phyloP scores from a whole-genome alignment of 2,329 filamentous ascomycete species.

The Nigrograna mackinnonii region DNA sequence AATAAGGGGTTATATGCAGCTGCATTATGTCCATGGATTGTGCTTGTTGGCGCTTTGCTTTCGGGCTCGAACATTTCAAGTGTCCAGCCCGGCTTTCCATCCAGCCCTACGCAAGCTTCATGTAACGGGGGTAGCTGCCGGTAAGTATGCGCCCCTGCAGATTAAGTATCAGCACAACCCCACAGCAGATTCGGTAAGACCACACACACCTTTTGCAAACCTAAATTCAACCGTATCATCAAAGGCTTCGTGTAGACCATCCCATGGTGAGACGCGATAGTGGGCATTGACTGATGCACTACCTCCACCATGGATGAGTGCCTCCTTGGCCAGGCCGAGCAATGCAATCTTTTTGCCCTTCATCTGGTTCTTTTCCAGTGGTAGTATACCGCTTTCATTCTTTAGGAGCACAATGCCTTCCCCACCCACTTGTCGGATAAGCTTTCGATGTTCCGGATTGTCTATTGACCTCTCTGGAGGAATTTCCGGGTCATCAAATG shows the following conservation, averaged over 20 bases:
- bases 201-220: constrained; percentile 26
- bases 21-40: constrained; percentile 23
- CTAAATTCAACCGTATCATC: constrained; percentile 33
- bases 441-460: constrained; percentile 60
- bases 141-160: constrained; percentile 34
- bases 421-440: constrained; percentile 68
- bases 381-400: constrained; percentile 67
- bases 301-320: constrained; percentile 38
- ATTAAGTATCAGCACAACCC: neutral
- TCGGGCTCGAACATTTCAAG: constrained; percentile 29
- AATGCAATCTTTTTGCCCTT: constrained; percentile 65
- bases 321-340: constrained; percentile 67
- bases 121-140: constrained; percentile 34
- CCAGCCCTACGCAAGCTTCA: constrained; percentile 24
- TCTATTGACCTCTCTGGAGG: constrained; percentile 66
- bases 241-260: constrained; percentile 28
- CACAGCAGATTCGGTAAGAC: neutral
- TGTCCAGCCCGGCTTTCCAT: constrained; percentile 36
- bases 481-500: constrained; percentile 61
- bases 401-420: constrained; percentile 75
- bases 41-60: constrained; percentile 24
- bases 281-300: constrained; percentile 20
- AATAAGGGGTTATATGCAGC: constrained; percentile 28
- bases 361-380: constrained; percentile 55
- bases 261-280: constrained; percentile 11